phyloP scores from a whole-genome alignment of 177 flowering plant species.

The Tripterygium wilfordii region DNA sequence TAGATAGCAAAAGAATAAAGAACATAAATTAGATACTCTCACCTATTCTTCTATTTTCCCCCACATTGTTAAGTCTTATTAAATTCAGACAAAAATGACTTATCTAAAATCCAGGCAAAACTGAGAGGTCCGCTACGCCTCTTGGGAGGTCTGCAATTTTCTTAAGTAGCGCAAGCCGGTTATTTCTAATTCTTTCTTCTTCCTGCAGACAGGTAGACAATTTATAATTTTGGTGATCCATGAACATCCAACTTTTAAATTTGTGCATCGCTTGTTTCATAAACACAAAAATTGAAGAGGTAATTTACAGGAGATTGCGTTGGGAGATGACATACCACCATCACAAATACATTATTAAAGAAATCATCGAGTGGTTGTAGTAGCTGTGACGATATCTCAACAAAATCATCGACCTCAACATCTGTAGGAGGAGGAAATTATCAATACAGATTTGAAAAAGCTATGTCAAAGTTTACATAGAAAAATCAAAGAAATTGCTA shows the following conservation, averaged over 20 bases:
- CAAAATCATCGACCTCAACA: constrained; percentile 79
- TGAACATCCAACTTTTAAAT: too few species aligned
- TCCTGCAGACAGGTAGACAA: constrained; percentile 53
- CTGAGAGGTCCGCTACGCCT: constrained; percentile 86
- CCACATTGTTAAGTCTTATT: too few species aligned
- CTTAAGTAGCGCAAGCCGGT: constrained; percentile 79
- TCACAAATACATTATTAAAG: constrained; percentile 86
- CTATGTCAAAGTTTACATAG: background rate
- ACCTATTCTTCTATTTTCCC: too few species aligned
- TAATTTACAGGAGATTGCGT: too few species aligned
- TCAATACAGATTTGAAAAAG: background rate
- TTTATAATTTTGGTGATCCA: too few species aligned
- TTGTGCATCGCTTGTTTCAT: too few species aligned
- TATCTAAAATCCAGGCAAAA: constrained; percentile 83
- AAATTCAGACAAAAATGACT: too few species aligned
- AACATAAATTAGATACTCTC: too few species aligned
- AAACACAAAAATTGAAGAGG: too few species aligned
- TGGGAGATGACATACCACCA: constrained; percentile 88
- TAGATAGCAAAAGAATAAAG: too few species aligned
- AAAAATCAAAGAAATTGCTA: background rate
- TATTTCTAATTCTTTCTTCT: constrained; percentile 72
- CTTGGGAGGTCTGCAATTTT: constrained; percentile 80
- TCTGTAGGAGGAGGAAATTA: constrained; percentile 27
- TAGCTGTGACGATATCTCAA: constrained; percentile 59
- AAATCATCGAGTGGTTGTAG: constrained; percentile 84